Evolutionary conservation across 306 rosid genomes (phyloP), one percentile per base, ranked within the genome.

Genomic region (Psophocarpus tetragonolobus): DNA sequence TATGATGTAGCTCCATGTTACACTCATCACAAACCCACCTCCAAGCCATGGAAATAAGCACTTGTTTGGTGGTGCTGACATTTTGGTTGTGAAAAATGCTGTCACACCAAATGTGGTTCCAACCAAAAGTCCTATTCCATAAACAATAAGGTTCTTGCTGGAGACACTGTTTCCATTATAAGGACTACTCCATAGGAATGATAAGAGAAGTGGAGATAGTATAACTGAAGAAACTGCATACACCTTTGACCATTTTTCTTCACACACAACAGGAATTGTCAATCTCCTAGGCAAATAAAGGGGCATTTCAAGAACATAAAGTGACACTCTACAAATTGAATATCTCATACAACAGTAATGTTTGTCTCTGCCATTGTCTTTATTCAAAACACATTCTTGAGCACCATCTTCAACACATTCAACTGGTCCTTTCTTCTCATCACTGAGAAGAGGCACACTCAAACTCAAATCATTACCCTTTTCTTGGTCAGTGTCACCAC

Each of bases 21-120:
- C 77, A 64, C 87, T 86, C 87, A 86, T 83, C 8, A 86, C 6
- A 72, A 86, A 82, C 45, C 87, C 89, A 33, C 85, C 89, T 12
- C 44, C 78, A 71, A 82, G 85, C 87, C 89, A 83, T 14, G 80
- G 78, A 41, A 82, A 83, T 32, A 83, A 56, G 67, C 20, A 83
- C 33, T 51, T 80, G 62, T 72, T 76, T 27, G 89, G 89, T 51
- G 85, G 83, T 47, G n/a, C 20, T 39, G 78, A 66, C 17, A 3
- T 21, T 32, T 83, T 42, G 0, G 81, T 83, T 32, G 53, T 75
- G 60, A 85, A 57, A 82, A 65, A 30, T 71, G 82, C 78, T 13
- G 13, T 15, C 35, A 85, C 44, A 23, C 87, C 89, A 4, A 86
- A 36, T 17, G 56, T 29, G 39, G 45, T 53, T 41, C 89, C 87